Evolutionary conservation across 257 asterid species (phyloP).

Genomic region (Solanum chaucha): DNA sequence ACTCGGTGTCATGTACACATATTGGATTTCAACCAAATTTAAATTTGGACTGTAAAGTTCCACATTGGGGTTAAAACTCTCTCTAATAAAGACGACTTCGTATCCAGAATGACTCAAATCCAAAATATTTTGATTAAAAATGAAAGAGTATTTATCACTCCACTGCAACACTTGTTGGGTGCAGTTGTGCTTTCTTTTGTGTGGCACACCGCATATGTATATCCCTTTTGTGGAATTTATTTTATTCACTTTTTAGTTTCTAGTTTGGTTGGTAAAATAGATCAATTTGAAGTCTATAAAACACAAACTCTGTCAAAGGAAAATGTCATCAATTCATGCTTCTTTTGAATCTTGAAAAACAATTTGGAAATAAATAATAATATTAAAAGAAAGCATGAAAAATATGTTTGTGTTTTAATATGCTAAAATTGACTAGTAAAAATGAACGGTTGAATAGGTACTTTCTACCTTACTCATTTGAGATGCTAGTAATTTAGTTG

Average conservation of each 20-base stretch:
- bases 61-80: too few species aligned
- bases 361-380: not conserved
- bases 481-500: not conserved
- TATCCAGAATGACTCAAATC: too few species aligned
- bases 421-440: not conserved
- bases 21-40: too few species aligned
- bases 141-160: too few species aligned
- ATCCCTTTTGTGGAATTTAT: not conserved
- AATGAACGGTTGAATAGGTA: too few species aligned
- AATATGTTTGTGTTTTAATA: too few species aligned
- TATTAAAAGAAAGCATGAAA: not conserved
- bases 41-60: too few species aligned
- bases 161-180: too few species aligned
- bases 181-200: too few species aligned
- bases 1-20: too few species aligned
- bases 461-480: not conserved
- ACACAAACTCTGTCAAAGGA: not conserved
- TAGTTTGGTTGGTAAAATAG: not conserved
- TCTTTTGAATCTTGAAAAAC: constrained; percentile 11
- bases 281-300: not conserved
- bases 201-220: not conserved
- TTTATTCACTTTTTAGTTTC: not conserved
- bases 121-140: too few species aligned
- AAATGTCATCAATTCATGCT: constrained; percentile 1
- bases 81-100: too few species aligned